Percentiles rank a stretch among this genome's conserved stretches.
These are phyloP conservation scores for Magnaporthiopsis rhizophila DNA, from an alignment of 2,329 filamentous ascomycete genomes.

Conservation along the genomic window DNA sequence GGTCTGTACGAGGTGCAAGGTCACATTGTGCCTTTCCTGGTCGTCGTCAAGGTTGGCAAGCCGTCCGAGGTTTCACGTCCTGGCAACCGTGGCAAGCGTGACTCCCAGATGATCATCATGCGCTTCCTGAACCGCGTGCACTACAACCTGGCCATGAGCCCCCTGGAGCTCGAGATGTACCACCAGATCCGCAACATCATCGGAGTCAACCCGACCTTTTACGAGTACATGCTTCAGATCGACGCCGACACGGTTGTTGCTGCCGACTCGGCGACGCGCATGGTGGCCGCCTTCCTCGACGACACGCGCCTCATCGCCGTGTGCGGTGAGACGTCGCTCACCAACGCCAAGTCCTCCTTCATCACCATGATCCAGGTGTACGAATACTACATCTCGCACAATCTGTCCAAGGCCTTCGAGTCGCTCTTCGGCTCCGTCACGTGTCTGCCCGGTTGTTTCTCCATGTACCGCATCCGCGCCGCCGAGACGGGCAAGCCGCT, in stretches of 20 bases:
- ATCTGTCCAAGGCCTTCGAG: constrained; percentile 93
- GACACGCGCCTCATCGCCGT: constrained; percentile 90
- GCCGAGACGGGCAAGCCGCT: constrained; percentile 92
- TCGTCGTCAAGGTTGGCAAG: constrained; percentile 96
- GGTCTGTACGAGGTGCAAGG: constrained; percentile 96
- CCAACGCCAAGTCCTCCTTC: constrained; percentile 86
- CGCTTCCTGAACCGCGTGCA: constrained; percentile 98
- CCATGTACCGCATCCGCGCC: constrained; percentile 95
- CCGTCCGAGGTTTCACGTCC: constrained; percentile 91
- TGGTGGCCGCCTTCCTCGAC: constrained; percentile 83
- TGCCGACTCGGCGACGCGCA: constrained; percentile 79
- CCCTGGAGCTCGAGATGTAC: constrained; percentile 94
- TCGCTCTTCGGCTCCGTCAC: constrained; percentile 95
- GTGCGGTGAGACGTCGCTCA: constrained; percentile 89
- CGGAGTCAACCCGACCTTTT: constrained; percentile 95
- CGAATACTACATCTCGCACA: constrained; percentile 99
- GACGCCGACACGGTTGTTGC: constrained; percentile 96
- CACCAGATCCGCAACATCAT: constrained; percentile 99
- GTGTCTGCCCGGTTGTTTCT: constrained; percentile 96
- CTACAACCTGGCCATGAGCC: constrained; percentile 94
- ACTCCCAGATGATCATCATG: constrained; percentile 98
- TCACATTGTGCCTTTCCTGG: constrained; percentile 95
- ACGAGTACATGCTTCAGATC: constrained; percentile 93
- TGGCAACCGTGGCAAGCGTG: constrained; percentile 97
- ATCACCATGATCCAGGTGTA: constrained; percentile 99